Base-by-base conservation (phyloP, 768 basidiomycete species). In the Floccularia luteovirens region DNA sequence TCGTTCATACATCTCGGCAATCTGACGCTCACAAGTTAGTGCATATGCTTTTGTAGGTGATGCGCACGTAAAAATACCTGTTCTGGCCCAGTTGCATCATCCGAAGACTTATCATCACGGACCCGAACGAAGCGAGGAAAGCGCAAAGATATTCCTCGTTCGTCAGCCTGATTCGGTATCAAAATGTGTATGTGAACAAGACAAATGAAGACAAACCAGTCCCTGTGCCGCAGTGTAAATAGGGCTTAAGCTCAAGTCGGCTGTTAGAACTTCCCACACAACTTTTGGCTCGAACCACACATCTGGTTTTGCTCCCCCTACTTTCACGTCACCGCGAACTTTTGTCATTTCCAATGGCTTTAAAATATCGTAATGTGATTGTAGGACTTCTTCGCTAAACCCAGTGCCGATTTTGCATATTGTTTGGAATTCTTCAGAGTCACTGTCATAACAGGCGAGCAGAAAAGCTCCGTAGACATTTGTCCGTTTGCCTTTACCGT, bases 331-430 rank as follows among this genome's bases (percentile, higher is more conserved):
- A 0, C 85, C 82, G 36, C 89, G 74, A 38, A 75, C 70, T 42
- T 79, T 82, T 14, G 64, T 65, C 32, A 69, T 61, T 64, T 87
- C 90, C 25, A 92, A 70, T 11, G 90, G 82, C 46, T 86, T 82
- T 20, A 99, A 72, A 3, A 74, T 66, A n/a, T 86, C 77, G 60
- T 83, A 85, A 52, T 94, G 89, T 12, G 72, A 61, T 53, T 85
- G 79, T 24, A 99, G 60, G 43, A 75, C 72, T 55, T 98, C 96
- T 51, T 99, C 96, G 42, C 85, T 88, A 65, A 99, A 98, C 1
- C 96, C 96, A 0, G 96, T 99, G 6, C 96, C 96, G 49, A 99
- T 96, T 60, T 99, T 99, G 74, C 96, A 98, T 38, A 98, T 91
- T 3, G 93, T 92, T 55, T 99, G 96, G 57, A 76, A 98, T 56